Conservation (phyloP, 352 stramenopile genomes). For the Globisporangium cylindrosporum region DNA sequence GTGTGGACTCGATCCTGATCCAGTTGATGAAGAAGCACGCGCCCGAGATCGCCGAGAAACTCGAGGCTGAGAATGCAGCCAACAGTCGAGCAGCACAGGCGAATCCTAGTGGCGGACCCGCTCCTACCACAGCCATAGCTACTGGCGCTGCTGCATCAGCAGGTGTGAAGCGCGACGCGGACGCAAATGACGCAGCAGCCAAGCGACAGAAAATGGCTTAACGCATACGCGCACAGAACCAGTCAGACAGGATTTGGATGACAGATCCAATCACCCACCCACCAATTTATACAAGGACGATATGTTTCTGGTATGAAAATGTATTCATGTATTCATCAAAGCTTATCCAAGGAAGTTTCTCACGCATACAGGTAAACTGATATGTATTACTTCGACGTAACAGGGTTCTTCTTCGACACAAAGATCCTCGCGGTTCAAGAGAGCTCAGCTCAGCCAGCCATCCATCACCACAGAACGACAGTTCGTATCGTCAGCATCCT, state of each 20-base stretch:
- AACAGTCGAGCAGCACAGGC: conserved; percentile 15
- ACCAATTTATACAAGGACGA: not conserved
- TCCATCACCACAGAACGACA: not conserved
- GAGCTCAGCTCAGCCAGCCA: not conserved
- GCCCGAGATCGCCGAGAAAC: conserved; percentile 79
- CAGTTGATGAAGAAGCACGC: conserved; percentile 86
- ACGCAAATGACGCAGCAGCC: conserved; percentile 11
- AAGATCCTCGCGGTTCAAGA: not conserved
- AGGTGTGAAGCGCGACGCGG: conserved; percentile 28
- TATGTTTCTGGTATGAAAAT: not conserved
- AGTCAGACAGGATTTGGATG: not conserved
- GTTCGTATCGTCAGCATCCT: not conserved
- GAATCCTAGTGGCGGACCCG: conserved; percentile 5
- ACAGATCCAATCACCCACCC: not conserved
- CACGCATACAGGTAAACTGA: not conserved
- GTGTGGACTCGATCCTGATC: conserved; percentile 80
- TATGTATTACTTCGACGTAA: not conserved
- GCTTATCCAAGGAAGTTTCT: not conserved
- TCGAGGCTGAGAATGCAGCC: conserved; percentile 44
- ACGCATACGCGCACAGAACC: not conserved
- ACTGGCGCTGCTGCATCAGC: not conserved
- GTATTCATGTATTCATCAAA: not conserved
- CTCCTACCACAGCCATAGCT: not conserved
- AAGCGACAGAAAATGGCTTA: conserved; percentile 70
- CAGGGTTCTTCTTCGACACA: not conserved